Percentiles rank a stretch among this genome's conserved stretches.
These are phyloP conservation scores for Amphibolis antarctica DNA, from an alignment of 106 monocot species.

Conservation along the genomic window DNA sequence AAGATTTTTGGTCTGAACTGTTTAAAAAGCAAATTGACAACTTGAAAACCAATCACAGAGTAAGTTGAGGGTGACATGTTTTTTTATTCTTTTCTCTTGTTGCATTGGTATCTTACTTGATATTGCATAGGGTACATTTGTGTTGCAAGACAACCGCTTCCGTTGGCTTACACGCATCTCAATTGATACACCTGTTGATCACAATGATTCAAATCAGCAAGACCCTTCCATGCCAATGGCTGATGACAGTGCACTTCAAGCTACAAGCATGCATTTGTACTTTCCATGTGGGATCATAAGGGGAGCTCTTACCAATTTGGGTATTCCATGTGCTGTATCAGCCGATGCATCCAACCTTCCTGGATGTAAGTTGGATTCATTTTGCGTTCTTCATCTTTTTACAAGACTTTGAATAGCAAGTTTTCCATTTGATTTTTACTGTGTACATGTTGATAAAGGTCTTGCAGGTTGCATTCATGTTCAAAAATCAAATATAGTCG, in stretches of 20 bases:
- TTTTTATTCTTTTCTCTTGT: neutral
- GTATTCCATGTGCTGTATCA: slow-evolving; percentile 86
- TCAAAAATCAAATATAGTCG: no score
- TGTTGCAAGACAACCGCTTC: slow-evolving; percentile 88
- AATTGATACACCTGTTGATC: slow-evolving; percentile 34
- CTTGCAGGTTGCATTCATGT: no score
- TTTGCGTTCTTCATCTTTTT: no score
- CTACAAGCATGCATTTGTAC: slow-evolving; percentile 73
- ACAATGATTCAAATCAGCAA: slow-evolving; percentile 16
- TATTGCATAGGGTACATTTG: slow-evolving; percentile 75
- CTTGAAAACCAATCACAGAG: slow-evolving; percentile 91
- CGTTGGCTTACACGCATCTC: slow-evolving; percentile 81
- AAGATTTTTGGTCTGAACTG: slow-evolving; percentile 91
- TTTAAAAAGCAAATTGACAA: slow-evolving; percentile 99
- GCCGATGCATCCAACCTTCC: slow-evolving; percentile 87
- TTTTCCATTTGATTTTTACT: no score
- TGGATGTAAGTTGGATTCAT: slow-evolving; percentile 51
- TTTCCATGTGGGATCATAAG: slow-evolving; percentile 96
- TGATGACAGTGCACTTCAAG: slow-evolving; percentile 34
- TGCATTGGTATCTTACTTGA: neutral
- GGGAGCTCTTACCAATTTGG: slow-evolving; percentile 82
- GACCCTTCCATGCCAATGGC: slow-evolving; percentile 22
- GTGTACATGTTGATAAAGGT: no score
- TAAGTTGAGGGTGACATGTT: slow-evolving; percentile 7
- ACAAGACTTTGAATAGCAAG: no score